Evolutionary conservation across 1,139 yeast genomes (phyloP).

Genomic region (Nakaseomyces bracarensis): DNA sequence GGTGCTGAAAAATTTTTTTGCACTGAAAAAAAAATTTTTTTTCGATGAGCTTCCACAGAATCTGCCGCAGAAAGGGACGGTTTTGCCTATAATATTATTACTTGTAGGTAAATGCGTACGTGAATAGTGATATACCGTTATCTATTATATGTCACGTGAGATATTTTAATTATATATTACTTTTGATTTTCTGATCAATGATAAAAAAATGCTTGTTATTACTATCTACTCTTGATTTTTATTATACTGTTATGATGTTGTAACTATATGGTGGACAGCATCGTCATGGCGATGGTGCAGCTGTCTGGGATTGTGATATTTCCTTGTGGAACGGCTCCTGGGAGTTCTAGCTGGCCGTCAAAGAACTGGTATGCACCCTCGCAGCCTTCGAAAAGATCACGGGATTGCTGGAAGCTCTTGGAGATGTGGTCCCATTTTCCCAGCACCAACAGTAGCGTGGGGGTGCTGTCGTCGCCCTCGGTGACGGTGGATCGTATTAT

Average conservation of each 20-base stretch:
- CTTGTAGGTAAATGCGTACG: no score
- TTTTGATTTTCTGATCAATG: no score
- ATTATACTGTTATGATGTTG: neutral
- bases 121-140: neutral
- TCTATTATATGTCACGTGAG: neutral
- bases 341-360: conserved; percentile 52
- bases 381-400: conserved; percentile 44
- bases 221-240: no score
- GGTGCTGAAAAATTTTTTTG: neutral
- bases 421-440: conserved; percentile 57
- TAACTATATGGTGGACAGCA: conserved; percentile 6
- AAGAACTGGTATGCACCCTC: conserved; percentile 53
- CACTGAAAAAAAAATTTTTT: neutral
- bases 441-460: conserved; percentile 46
- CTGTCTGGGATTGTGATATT: conserved; percentile 35
- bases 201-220: no score
- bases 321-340: conserved; percentile 44
- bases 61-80: no score
- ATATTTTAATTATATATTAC: neutral
- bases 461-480: neutral
- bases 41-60: no score
- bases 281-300: conserved; percentile 45
- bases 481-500: conserved; percentile 12
- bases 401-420: conserved; percentile 42
- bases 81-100: no score